Conservation (phyloP, 2,329 filamentous ascomycete species). For the Colletotrichum magnum region DNA sequence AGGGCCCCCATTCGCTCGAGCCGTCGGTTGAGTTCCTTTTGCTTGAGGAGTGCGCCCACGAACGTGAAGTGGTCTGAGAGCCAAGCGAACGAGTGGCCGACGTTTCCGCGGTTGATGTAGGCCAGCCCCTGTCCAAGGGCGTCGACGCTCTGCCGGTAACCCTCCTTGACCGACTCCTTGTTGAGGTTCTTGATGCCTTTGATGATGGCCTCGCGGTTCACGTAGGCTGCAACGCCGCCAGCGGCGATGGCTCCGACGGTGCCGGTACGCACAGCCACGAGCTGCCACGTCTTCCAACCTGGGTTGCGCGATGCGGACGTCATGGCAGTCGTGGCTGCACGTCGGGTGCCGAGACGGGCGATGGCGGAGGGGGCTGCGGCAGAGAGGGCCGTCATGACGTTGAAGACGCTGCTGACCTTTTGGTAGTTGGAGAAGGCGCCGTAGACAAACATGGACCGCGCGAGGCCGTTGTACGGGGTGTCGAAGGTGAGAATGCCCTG, state of each 20-base stretch:
- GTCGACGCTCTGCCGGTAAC: constrained; percentile 64
- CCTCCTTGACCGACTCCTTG: constrained; percentile 61
- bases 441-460: constrained; percentile 72
- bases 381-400: constrained; percentile 68
- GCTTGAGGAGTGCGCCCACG: constrained; percentile 82
- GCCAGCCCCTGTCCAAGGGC: constrained; percentile 67
- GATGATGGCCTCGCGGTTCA: constrained; percentile 79
- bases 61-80: constrained; percentile 88
- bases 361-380: constrained; percentile 63
- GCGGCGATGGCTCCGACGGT: constrained; percentile 86
- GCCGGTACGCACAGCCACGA: constrained; percentile 83
- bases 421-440: constrained; percentile 72
- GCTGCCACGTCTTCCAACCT: constrained; percentile 69
- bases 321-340: constrained; percentile 42
- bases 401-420: constrained; percentile 69
- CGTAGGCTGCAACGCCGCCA: constrained; percentile 85
- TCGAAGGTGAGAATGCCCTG: constrained; percentile 87
- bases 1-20: constrained; percentile 74
- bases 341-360: constrained; percentile 54
- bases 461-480: constrained; percentile 82
- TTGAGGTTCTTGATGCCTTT: constrained; percentile 62
- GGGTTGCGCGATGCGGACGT: constrained; percentile 48
- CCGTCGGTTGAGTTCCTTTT: constrained; percentile 78
- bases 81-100: constrained; percentile 81
- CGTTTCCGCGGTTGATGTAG: constrained; percentile 70